Evolutionary conservation across 306 rosid species (phyloP).

Genomic region (Rosa chinensis): DNA sequence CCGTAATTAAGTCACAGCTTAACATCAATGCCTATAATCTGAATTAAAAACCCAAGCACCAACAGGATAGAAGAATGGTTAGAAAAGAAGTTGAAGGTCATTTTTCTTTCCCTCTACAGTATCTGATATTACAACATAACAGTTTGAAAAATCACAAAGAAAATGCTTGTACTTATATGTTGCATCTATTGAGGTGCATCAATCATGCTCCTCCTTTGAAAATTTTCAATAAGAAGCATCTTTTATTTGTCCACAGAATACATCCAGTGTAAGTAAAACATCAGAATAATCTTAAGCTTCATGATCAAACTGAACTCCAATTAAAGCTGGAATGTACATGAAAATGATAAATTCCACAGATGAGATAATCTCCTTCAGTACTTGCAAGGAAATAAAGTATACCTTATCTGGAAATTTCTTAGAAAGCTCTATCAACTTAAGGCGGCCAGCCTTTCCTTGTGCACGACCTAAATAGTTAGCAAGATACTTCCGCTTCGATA

Average conservation of each 20-base stretch:
- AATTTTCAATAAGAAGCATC: not conserved
- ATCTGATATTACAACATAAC: not conserved
- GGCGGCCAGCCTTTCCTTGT: conserved; percentile 91
- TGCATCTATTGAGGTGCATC: not conserved
- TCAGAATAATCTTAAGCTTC: not conserved
- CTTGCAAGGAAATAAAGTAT: conserved; percentile 17
- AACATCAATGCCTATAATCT: not conserved
- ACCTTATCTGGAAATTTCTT: conserved; percentile 88
- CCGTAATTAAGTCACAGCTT: not conserved
- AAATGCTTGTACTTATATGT: not conserved
- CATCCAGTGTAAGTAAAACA: not conserved
- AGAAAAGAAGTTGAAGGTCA: not conserved
- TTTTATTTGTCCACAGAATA: not conserved
- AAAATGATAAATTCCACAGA: not conserved
- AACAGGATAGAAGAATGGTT: not conserved
- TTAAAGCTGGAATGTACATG: not conserved
- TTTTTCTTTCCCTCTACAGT: not conserved
- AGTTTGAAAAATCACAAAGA: not conserved
- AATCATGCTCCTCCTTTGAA: not conserved
- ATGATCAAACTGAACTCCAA: not conserved
- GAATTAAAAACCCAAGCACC: not conserved
- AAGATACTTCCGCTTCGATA: conserved; percentile 74
- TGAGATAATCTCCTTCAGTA: conserved; percentile 12
- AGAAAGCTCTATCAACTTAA: conserved; percentile 75
- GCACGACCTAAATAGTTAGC: conserved; percentile 97